Evolutionary conservation across 345 rosid genomes (phyloP).

Genomic region (Eucalyptus marginata): DNA sequence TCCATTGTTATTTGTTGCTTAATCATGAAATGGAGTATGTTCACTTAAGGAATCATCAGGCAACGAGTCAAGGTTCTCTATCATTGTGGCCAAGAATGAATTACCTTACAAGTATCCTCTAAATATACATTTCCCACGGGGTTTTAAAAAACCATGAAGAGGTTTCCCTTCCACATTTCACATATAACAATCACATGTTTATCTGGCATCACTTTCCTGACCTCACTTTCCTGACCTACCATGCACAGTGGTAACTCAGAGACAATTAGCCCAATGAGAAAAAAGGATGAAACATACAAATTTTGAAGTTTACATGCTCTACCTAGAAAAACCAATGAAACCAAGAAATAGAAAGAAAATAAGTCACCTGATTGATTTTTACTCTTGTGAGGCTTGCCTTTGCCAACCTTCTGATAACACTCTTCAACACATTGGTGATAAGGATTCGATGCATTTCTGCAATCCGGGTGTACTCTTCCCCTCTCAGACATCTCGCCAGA

Average conservation of each 20-base stretch:
- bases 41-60: not conserved
- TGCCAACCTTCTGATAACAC: conserved; percentile 13
- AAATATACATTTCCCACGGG: not conserved
- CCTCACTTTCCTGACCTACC: not conserved
- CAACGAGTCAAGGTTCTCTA: not conserved
- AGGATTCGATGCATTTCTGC: conserved; percentile 42
- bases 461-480: conserved; percentile 15
- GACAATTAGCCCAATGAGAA: not conserved
- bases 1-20: not conserved
- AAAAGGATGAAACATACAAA: not conserved
- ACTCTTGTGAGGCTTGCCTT: not conserved
- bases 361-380: not conserved
- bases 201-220: not conserved
- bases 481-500: conserved; percentile 9
- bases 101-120: not conserved
- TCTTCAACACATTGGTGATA: conserved; percentile 41
- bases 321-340: not conserved
- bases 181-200: not conserved
- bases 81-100: not conserved
- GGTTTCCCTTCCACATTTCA: not conserved
- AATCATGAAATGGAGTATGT: not conserved
- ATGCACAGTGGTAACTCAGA: not conserved
- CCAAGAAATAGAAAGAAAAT: not conserved
- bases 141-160: not conserved
- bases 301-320: not conserved